Conservation (phyloP, 2,329 filamentous ascomycete species). For the Fusarium multiceps region DNA sequence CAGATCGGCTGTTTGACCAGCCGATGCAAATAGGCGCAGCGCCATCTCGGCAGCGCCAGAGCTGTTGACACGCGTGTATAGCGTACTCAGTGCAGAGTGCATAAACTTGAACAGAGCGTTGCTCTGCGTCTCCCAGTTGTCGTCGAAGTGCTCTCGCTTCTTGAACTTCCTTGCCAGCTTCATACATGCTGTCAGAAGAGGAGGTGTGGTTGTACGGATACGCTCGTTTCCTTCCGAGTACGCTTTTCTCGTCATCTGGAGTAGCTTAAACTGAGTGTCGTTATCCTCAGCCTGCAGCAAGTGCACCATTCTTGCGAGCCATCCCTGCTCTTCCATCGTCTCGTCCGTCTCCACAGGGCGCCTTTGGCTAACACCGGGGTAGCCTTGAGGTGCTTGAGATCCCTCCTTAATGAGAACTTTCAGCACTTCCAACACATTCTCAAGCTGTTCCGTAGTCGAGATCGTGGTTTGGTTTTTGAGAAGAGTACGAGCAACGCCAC, state of each 20-base stretch:
- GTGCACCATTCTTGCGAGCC: conserved; percentile 93
- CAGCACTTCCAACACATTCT: conserved; percentile 88
- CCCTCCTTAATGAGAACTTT: conserved; percentile 95
- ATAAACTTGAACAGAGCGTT: conserved; percentile 95
- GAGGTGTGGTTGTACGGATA: conserved; percentile 94
- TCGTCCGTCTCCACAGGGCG: conserved; percentile 89
- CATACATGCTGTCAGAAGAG: conserved; percentile 88
- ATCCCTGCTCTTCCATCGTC: conserved; percentile 97
- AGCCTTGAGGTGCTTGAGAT: conserved; percentile 83
- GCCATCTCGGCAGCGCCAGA: conserved; percentile 86
- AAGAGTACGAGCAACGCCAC: conserved; percentile 85
- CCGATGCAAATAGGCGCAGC: conserved; percentile 88
- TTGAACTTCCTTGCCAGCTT: conserved; percentile 92
- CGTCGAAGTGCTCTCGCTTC: conserved; percentile 82
- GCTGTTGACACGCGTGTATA: conserved; percentile 86
- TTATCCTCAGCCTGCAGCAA: conserved; percentile 86
- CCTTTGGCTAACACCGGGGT: conserved; percentile 82
- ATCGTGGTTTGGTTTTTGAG: conserved; percentile 85
- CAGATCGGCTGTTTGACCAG: conserved; percentile 92
- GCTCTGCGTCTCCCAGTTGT: conserved; percentile 71
- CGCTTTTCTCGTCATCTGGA: conserved; percentile 87
- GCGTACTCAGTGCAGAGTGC: conserved; percentile 84
- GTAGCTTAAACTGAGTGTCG: conserved; percentile 91
- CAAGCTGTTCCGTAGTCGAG: conserved; percentile 79
- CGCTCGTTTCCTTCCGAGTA: conserved; percentile 94